Base-by-base conservation (phyloP, 257 asterid species). In the Solanum bulbocastanum region DNA sequence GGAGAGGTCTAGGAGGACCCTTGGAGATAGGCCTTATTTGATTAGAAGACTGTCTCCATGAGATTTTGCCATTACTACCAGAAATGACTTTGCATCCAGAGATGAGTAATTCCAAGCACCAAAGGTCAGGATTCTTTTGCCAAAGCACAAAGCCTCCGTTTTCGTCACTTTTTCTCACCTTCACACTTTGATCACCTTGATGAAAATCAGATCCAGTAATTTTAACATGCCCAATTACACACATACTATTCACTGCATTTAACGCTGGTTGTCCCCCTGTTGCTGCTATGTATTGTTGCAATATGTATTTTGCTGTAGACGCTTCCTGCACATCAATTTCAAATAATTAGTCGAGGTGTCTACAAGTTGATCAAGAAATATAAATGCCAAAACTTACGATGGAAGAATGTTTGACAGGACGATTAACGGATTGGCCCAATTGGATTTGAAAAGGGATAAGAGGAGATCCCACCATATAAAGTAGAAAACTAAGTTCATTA, bases 41-140 rank as follows among this genome's bases (percentile, higher is more conserved):
- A 86, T 96, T 96, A 71, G 99, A 96, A 27, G 99, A 96, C 66
- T 95, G 96, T 42, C 99, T 89, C 99, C 99, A 96, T 0, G 96
- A 92, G 30, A 89, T 15, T 27, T 90, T 90, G 27, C 98, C 98
- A 60, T 96, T 95, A 93, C 98, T 94, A 4, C 99, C 98, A 2
- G 99, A 93, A 79, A 95, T 96, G 56, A 96, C 97, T 85, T 95
- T 96, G 84, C 98, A 94, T 0, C 99, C 99, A 0, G 96, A 92
- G 23, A 96, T 95, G 0, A 93, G 96, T 65, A 95, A 60, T 88
- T 96, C 98, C 12, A 96, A 76, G 86, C 96, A 94, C 98, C 99
- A 96, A 3, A 89, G 84, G 30, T 96, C 95, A 1, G 99, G 99
- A 40, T 96, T 94, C 87, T 95, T 95, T 88, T 95, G 99, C 99